Conservation (phyloP, 148 eudicot genomes). For the Selenicereus undatus region DNA sequence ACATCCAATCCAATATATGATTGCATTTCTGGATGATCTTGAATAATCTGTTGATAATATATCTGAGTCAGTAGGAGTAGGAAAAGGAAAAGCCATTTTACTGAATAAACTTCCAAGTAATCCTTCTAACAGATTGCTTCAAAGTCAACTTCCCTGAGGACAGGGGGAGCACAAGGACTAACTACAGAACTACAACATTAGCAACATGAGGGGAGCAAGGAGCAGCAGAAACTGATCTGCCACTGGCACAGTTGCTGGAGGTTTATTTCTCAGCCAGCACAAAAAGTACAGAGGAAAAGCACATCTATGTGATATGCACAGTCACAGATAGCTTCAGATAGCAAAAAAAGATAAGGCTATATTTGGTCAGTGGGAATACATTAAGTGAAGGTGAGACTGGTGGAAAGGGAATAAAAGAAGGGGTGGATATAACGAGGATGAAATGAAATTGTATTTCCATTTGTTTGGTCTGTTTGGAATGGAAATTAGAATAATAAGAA, state of each 20-base stretch:
- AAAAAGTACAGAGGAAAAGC: not conserved
- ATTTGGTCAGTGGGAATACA: not conserved
- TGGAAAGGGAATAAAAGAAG: not conserved
- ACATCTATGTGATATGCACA: not conserved
- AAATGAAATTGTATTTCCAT: not conserved
- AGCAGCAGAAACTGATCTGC: not conserved
- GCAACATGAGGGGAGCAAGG: not conserved
- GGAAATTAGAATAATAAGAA: not conserved
- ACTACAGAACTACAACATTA: too few species aligned
- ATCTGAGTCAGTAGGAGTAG: slow-evolving; percentile 5
- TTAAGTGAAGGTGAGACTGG: not conserved
- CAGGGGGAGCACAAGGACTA: too few species aligned
- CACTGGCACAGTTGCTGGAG: not conserved
- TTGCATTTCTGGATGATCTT: slow-evolving; percentile 78
- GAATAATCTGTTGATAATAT: slow-evolving; percentile 53
- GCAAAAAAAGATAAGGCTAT: not conserved
- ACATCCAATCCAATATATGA: slow-evolving; percentile 77
- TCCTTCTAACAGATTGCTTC: not conserved
- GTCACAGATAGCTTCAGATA: slow-evolving; percentile 12
- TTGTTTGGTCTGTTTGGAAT: not conserved
- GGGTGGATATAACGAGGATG: not conserved
- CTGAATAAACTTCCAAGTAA: not conserved
- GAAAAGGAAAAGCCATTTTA: not conserved
- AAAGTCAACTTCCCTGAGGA: too few species aligned
- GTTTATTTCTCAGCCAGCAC: not conserved